A percentile compares a stretch with the other conserved stretches of the same genome.
These are phyloP conservation scores for Sporisorium iseilematis-ciliati DNA, from an alignment of 1,284 basidiomycete species.

Conservation along the genomic window DNA sequence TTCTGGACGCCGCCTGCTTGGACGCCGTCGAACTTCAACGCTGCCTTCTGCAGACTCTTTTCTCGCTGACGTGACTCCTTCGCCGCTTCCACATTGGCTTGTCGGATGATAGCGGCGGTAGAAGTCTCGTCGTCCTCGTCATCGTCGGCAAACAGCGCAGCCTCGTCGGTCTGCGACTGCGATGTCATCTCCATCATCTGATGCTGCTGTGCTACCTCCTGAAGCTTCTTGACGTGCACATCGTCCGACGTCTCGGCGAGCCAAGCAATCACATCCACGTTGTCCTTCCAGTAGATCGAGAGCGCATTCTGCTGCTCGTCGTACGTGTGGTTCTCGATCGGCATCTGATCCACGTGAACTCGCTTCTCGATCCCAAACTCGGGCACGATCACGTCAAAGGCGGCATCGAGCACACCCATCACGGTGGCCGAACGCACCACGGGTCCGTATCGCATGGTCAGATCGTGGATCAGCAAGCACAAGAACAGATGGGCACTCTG, in stretches of 20 bases:
- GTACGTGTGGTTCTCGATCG: constrained; percentile 84
- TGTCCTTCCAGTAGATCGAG: constrained; percentile 78
- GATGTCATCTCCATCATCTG: constrained; percentile 61
- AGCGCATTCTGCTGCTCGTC: constrained; percentile 91
- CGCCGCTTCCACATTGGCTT: constrained; percentile 52
- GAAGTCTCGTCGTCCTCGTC: constrained; percentile 50
- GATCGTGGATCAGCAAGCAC: constrained; percentile 89
- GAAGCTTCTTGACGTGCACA: constrained; percentile 65
- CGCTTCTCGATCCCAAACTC: constrained; percentile 98
- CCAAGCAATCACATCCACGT: constrained; percentile 87
- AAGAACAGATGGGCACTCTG: constrained; percentile 95
- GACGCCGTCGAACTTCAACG: constrained; percentile 47
- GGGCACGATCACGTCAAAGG: constrained; percentile 92
- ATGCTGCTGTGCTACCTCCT: constrained; percentile 55
- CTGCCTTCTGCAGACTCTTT: constrained; percentile 44
- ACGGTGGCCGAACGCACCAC: constrained; percentile 89
- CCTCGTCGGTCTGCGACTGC: constrained; percentile 59
- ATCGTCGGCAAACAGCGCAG: constrained; percentile 64
- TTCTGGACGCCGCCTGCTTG: constrained; percentile 26
- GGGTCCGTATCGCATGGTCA: constrained; percentile 93
- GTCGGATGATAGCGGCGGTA: constrained; percentile 42
- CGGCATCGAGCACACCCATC: constrained; percentile 91
- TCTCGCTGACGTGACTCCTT: constrained; percentile 43
- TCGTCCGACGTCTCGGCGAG: constrained; percentile 89
- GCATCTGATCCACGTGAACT: constrained; percentile 98